These are phyloP conservation scores for Cyberlindnera veronae DNA, from an alignment of 805 yeast species.

Conservation along the genomic window DNA sequence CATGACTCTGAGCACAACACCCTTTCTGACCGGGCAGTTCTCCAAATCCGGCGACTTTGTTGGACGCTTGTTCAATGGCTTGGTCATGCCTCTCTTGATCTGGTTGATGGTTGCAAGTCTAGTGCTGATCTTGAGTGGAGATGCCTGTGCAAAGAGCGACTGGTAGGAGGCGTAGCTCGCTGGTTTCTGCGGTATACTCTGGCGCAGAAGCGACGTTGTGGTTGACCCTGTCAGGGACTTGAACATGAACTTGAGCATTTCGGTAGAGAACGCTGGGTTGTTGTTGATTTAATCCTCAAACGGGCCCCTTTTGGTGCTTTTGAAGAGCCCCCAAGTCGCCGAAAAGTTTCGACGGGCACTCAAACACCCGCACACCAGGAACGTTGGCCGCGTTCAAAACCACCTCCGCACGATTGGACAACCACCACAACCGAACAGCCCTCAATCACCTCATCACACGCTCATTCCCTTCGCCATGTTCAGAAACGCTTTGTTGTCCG, in stretches of 20 bases:
- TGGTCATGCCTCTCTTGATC: constrained; percentile 61
- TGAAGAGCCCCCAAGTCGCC: no score
- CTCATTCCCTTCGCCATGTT: constrained; percentile 3
- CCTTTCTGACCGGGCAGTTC: constrained; percentile 82
- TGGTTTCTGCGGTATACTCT: constrained; percentile 7
- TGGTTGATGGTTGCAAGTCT: constrained; percentile 71
- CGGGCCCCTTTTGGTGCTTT: no score
- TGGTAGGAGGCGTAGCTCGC: constrained; percentile 9
- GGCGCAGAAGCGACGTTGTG: constrained; percentile 18
- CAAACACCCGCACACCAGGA: not conserved
- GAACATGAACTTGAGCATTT: constrained; percentile 25
- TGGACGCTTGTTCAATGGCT: constrained; percentile 44
- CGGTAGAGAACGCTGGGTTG: no score
- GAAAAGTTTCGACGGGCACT: not conserved
- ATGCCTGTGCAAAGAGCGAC: constrained; percentile 15
- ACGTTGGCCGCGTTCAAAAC: not conserved
- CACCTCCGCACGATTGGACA: not conserved
- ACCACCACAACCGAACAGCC: not conserved
- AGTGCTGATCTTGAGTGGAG: constrained; percentile 17
- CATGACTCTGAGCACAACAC: constrained; percentile 92
- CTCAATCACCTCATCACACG: no score
- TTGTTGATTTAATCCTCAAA: no score
- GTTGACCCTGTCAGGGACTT: constrained; percentile 21
- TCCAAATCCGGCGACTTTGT: constrained; percentile 80
- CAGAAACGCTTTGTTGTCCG: constrained; percentile 5